phyloP scores from a whole-genome alignment of 208 protist genomes.

The Crithidia thermophila region DNA sequence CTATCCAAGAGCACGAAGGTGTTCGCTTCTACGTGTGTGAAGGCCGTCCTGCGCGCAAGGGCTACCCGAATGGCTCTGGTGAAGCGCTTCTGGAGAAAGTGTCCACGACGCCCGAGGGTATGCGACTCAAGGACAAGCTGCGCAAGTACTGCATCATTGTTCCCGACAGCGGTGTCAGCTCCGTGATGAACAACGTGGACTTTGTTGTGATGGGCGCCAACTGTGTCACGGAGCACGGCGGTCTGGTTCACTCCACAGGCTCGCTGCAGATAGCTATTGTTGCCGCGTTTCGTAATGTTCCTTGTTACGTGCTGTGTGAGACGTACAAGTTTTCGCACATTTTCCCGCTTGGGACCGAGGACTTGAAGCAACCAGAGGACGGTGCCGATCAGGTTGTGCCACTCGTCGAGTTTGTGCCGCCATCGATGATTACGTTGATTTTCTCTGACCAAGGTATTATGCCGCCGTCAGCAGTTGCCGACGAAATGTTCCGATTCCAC shows the following conservation, averaged over 20 bases:
- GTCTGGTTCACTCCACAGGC: constrained; percentile 99
- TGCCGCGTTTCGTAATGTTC: constrained; percentile 95
- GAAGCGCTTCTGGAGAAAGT: constrained; percentile 55
- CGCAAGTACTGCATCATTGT: constrained; percentile 81
- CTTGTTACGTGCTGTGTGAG: constrained; percentile 99
- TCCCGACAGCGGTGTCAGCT: constrained; percentile 87
- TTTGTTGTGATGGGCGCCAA: constrained; percentile 98
- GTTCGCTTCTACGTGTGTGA: constrained; percentile 90
- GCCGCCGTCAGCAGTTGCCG: constrained; percentile 98
- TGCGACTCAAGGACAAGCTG: constrained; percentile 62
- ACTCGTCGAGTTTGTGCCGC: constrained; percentile 90
- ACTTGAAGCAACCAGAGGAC: constrained; percentile 83
- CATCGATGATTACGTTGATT: constrained; percentile 92
- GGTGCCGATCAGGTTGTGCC: constrained; percentile 49
- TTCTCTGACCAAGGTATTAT: constrained; percentile 99
- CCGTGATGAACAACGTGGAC: constrained; percentile 92
- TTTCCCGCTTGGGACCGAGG: constrained; percentile 96
- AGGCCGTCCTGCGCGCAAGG: constrained; percentile 52
- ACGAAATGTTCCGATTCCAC: constrained; percentile 97
- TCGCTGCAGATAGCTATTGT: constrained; percentile 97
- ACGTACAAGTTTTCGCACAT: constrained; percentile 98
- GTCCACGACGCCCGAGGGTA: constrained; percentile 57
- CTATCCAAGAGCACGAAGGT: constrained; percentile 80
- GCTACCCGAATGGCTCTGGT: constrained; percentile 61
- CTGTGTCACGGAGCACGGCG: constrained; percentile 98